Base-by-base conservation (phyloP, 2,329 filamentous ascomycete genomes). In the Hymenoscyphus occultus region DNA sequence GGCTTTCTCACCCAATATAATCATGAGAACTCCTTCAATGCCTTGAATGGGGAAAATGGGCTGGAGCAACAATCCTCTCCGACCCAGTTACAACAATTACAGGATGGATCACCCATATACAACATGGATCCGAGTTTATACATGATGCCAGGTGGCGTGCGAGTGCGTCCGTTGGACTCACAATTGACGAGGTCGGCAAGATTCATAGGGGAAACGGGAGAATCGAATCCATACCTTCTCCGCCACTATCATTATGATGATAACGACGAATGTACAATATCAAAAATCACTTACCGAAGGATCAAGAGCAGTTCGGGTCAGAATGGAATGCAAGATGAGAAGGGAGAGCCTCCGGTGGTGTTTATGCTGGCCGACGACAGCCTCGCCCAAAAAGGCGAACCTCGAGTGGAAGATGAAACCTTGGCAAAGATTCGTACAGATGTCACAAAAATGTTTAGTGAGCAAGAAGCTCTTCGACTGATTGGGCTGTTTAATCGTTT, bases 401-500 rank as follows among this genome's bases (percentile, higher is more conserved):
- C 74, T 42, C 68, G 73, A 63, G 67, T 72, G 32, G 72, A 74
- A 64, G 70, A 74, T 19, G 67, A 71, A 31, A 65, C 71, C 9
- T 67, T 75, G 40, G 59, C 65, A n/a, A 71, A 74, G 59, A 65
- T 66, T 13, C 70, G 69, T 16, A 60, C 63, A 56, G 74, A 74
- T n/a, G 63, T 75, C n/a, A 58, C 64, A 39, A 51, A 56, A 39
- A 74, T 74, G 71, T 74, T 74, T 65, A 70, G 67, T 22, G 72
- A 74, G 13, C 69, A 71, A 40, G 71, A 74, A 65, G 77, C 78
- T 35, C 74, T 76, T 58, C 71, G 78, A 59, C 72, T 81, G 6
- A 74, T 80, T 35, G 73, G 73, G 14, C 72, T 80, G 13, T 78
- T 79, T 71, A 77, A 78, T 65, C 75, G 74, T 68, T 80, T 79